Evolutionary conservation across 2,329 filamentous ascomycete genomes (phyloP), one percentile per base, ranked within the genome.

Genomic region (Hymenoscyphus repandus): DNA sequence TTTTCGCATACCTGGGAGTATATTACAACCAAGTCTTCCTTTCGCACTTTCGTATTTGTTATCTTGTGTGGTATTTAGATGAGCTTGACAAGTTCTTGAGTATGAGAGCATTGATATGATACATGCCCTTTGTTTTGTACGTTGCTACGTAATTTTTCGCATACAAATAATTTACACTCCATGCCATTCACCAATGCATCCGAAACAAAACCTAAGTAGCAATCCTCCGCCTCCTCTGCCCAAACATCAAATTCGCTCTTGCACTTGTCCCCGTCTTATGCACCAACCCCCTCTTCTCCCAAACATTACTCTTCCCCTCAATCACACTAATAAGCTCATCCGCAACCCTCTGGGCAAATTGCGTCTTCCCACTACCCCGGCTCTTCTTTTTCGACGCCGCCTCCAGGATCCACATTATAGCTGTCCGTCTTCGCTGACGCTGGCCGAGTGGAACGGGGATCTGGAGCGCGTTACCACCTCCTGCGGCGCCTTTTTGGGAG

Each of bases 381-480:
- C 84, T 86, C 56, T 79, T 81, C 71, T 86, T 85, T 76, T 90
- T 93, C 56, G 81, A 80, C 36, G 90, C 88, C n/a, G 83, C 79
- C 56, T 90, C 85, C 52, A 97, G 70, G 60, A 99, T 95, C 93
- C 93, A 99, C 68, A 80, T 74, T 58, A 96, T 86, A 1, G 92
- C 91, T 45, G 77, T 76, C 49, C 91, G 78, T 59, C 92, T 78
- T 56, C 92, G 79, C 68, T 95, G 87, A 54, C 90, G 79, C 56
- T 85, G 71, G 1, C 76, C 74, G 17, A 97, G 75, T 1, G 93
- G 92, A 18, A 85, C 76, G 0, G 93, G 93, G 33, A 96, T 78
- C 50, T 92, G 89, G 52, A 96, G 78, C 11, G 89, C 80, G 33
- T 82, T 79, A 69, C 93, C 93, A 74, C 93, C 93, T 70, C 92